Evolutionary conservation across 768 basidiomycete species (phyloP).

Genomic region (Calocybe cyanea): DNA sequence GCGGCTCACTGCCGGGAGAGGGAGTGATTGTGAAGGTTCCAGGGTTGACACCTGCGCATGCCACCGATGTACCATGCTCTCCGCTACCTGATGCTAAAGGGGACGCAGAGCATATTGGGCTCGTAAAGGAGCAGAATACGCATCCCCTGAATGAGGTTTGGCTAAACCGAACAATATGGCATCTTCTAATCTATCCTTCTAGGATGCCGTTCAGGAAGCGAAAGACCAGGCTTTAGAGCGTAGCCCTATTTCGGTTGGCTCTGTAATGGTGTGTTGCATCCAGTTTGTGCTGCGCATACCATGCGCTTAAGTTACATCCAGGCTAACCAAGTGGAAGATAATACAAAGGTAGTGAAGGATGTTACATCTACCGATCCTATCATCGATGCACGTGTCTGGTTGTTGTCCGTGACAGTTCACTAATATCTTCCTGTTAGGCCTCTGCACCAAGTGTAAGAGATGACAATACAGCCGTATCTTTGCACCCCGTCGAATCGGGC

Average conservation of each 20-base stretch:
- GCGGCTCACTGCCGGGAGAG: neutral
- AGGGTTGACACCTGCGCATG: too few species aligned
- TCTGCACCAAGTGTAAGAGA: neutral
- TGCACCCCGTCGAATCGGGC: neutral
- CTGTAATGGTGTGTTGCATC: neutral
- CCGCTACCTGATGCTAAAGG: neutral
- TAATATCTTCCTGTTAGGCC: conserved; percentile 7
- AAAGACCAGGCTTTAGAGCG: conserved; percentile 4
- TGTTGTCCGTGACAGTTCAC: neutral
- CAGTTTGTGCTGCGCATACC: neutral
- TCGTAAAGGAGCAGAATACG: neutral
- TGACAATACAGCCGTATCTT: neutral
- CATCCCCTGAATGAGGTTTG: conserved; percentile 7
- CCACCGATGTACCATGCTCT: too few species aligned
- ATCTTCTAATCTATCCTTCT: neutral
- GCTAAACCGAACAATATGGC: neutral
- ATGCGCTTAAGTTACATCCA: neutral
- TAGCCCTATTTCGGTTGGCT: neutral
- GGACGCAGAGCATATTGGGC: neutral
- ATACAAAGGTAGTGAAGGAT: neutral
- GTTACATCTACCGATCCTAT: neutral
- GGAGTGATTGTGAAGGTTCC: conserved; percentile 2
- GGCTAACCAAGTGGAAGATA: conserved; percentile 4
- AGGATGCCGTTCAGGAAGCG: conserved; percentile 5
- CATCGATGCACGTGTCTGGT: conserved; percentile 7